Conservation (phyloP, 2,329 filamentous ascomycete species). For the Diaporthe humulicola region DNA sequence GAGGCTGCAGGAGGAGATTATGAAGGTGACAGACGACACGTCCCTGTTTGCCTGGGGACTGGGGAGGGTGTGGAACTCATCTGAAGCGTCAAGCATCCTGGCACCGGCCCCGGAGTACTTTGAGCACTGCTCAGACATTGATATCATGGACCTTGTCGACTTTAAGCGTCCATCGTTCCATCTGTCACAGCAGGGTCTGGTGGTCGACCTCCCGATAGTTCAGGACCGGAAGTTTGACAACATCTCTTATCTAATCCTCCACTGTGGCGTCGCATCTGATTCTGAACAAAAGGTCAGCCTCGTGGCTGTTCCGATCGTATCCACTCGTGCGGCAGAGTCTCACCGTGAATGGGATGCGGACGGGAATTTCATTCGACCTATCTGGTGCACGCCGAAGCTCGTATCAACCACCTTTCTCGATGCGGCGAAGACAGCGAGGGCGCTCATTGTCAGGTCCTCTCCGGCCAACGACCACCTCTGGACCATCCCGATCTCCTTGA, state of each 20-base stretch:
- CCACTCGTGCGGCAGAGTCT: conserved; percentile 7
- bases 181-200: background rate
- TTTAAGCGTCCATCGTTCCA: conserved; percentile 13
- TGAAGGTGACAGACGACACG: conserved; percentile 43
- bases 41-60: conserved; percentile 45
- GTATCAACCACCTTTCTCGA: conserved; percentile 11
- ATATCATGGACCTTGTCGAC: conserved; percentile 23
- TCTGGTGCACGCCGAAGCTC: conserved; percentile 12
- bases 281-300: background rate
- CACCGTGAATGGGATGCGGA: conserved; percentile 17
- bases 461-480: conserved; percentile 12
- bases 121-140: conserved; percentile 18
- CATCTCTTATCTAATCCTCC: conserved; percentile 13
- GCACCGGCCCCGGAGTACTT: conserved; percentile 14
- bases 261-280: conserved; percentile 1
- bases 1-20: conserved; percentile 45
- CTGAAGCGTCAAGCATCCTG: conserved; percentile 4
- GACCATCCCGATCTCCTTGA: conserved; percentile 1
- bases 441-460: conserved; percentile 10
- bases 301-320: conserved; percentile 7
- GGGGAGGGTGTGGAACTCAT: conserved; percentile 16
- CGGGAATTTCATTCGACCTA: conserved; percentile 12
- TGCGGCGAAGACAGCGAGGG: background rate
- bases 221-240: conserved; percentile 16
- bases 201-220: conserved; percentile 5